Evolutionary conservation across 163 green algal genomes (phyloP).

Genomic region (Coccomyxa subellipsoidea): DNA sequence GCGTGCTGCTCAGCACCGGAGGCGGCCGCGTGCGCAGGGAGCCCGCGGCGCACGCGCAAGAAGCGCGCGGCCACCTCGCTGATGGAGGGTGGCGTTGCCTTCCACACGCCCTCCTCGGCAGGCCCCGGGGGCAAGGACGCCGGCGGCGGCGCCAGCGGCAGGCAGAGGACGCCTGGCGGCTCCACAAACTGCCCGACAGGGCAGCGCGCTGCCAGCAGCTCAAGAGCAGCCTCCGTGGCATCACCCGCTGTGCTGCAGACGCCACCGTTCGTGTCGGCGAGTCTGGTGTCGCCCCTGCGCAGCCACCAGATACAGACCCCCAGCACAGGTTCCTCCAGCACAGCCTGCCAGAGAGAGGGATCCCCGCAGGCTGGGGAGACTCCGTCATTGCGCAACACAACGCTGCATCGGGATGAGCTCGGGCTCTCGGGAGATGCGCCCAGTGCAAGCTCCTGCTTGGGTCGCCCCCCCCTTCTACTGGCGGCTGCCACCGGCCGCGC

Average conservation of each 20-base stretch:
- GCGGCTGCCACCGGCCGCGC: slow-evolving; percentile 44
- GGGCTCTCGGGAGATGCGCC: not conserved
- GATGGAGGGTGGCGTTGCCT: not conserved
- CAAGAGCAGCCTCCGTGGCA: not conserved
- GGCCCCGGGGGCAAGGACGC: not conserved
- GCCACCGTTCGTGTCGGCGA: too few relatives aligned
- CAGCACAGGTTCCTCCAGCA: not conserved
- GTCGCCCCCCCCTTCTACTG: slow-evolving; percentile 48
- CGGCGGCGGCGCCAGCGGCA: too few relatives aligned
- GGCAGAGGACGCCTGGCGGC: not conserved
- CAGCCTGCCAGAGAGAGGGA: not conserved
- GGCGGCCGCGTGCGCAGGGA: not conserved
- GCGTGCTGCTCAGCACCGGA: not conserved
- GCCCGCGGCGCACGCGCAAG: slow-evolving; percentile 7
- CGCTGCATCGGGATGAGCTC: not conserved
- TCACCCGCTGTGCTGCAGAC: not conserved
- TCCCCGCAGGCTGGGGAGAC: not conserved
- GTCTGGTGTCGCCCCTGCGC: not conserved
- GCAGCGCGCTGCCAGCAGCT: not conserved
- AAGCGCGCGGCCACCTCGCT: slow-evolving; percentile 8
- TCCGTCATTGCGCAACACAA: not conserved
- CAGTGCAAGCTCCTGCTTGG: not conserved
- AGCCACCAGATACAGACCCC: not conserved
- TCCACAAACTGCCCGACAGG: not conserved
- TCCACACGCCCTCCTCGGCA: not conserved